Evolutionary conservation across 352 stramenopile genomes (phyloP).

Genomic region (Phytophthora litchii): DNA sequence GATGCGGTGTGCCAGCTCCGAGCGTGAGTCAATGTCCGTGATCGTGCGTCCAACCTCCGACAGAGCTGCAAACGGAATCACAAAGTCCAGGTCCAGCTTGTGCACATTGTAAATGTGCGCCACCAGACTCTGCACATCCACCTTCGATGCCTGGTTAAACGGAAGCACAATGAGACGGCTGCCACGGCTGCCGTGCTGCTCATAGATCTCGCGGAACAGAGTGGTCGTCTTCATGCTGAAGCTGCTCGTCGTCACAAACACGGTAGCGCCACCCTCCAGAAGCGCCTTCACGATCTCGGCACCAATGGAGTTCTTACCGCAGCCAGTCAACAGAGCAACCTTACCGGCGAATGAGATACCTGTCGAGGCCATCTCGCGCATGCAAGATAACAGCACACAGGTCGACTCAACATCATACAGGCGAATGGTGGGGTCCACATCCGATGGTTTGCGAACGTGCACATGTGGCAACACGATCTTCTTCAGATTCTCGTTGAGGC

Average conservation of each 20-base stretch:
- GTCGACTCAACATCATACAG: constrained; percentile 86
- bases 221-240: constrained; percentile 61
- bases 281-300: constrained; percentile 85
- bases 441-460: constrained; percentile 76
- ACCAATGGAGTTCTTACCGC: constrained; percentile 86
- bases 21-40: constrained; percentile 75
- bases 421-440: constrained; percentile 79
- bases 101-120: constrained; percentile 85
- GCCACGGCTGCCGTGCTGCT: constrained; percentile 82
- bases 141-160: constrained; percentile 87
- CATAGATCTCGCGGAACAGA: constrained; percentile 84
- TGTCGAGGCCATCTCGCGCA: constrained; percentile 85
- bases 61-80: constrained; percentile 88
- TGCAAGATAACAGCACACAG: constrained; percentile 75
- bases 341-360: constrained; percentile 88
- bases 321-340: constrained; percentile 86
- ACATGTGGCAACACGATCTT: constrained; percentile 73
- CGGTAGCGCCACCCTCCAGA: constrained; percentile 82
- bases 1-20: constrained; percentile 84
- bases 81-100: constrained; percentile 85
- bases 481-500: constrained; percentile 43
- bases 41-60: constrained; percentile 84
- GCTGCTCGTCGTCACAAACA: constrained; percentile 87
- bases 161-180: constrained; percentile 81
- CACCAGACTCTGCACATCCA: constrained; percentile 74